Conservation (phyloP, 768 basidiomycete species). For the Butyriboletus loyo region DNA sequence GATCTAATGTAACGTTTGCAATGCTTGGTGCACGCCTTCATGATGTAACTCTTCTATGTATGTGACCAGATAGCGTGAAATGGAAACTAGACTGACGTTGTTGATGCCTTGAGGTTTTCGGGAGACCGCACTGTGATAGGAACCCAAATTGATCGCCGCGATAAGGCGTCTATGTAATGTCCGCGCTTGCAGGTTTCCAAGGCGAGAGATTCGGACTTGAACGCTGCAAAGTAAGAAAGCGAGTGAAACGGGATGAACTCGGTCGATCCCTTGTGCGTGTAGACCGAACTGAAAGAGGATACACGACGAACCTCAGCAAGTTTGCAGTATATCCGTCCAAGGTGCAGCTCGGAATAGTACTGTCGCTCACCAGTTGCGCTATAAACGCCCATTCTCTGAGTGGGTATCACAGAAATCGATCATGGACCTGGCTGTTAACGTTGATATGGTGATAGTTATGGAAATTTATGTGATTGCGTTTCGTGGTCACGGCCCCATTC, state of each 20-base stretch:
- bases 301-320: background rate
- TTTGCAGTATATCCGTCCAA: background rate
- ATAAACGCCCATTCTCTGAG: background rate
- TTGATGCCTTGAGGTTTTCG: constrained; percentile 6
- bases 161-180: background rate
- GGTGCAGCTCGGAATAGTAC: no score
- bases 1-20: constrained; percentile 2
- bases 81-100: background rate
- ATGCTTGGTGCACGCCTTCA: background rate
- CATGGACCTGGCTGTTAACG: background rate
- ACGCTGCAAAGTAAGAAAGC: background rate
- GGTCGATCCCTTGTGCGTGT: background rate
- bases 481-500: background rate
- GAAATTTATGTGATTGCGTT: background rate
- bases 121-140: background rate
- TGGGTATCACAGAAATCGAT: background rate
- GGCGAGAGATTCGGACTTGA: background rate
- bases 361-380: background rate
- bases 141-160: background rate
- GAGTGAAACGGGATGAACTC: background rate
- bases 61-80: background rate
- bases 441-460: background rate
- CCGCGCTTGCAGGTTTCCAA: no score
- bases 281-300: no score
- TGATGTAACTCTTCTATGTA: background rate